These are phyloP conservation scores for Coemansia sp. DNA, from an alignment of 192 early-diverging fungal genomes.

Conservation along the genomic window DNA sequence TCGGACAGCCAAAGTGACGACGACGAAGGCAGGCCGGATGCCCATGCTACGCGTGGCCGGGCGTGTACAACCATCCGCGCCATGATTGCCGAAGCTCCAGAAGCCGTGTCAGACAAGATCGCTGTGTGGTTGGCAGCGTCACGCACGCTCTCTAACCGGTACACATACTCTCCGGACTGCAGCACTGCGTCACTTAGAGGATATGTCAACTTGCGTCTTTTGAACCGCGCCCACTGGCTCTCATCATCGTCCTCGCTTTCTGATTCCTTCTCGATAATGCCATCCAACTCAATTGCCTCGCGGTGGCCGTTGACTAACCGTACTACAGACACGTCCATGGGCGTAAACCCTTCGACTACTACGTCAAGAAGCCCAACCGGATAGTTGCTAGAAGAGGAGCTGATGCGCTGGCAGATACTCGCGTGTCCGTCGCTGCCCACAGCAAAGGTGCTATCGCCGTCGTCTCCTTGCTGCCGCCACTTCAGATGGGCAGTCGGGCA, in stretches of 20 bases:
- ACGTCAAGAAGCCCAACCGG: conserved; percentile 25
- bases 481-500: conserved; percentile 40
- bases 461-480: conserved; percentile 17
- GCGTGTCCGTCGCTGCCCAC: conserved; percentile 46
- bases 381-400: background rate
- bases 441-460: conserved; percentile 22
- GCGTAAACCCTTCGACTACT: conserved; percentile 44
- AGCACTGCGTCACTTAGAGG: conserved; percentile 44
- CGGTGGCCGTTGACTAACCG: conserved; percentile 46
- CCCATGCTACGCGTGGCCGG: conserved; percentile 31
- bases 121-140: conserved; percentile 48
- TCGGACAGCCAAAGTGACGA: conserved; percentile 36
- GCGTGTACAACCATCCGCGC: conserved; percentile 40
- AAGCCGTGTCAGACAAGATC: conserved; percentile 13
- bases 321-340: conserved; percentile 43
- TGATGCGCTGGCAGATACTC: conserved; percentile 46
- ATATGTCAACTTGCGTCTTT: conserved; percentile 18
- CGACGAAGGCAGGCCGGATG: conserved; percentile 6
- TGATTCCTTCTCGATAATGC: background rate
- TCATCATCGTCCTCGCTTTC: conserved; percentile 3
- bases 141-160: conserved; percentile 40
- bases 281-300: conserved; percentile 43
- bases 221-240: conserved; percentile 26
- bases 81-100: conserved; percentile 12
- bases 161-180: conserved; percentile 49